Base-by-base conservation (phyloP, 1,284 basidiomycete genomes). In the Cystobasidium pallidum region DNA sequence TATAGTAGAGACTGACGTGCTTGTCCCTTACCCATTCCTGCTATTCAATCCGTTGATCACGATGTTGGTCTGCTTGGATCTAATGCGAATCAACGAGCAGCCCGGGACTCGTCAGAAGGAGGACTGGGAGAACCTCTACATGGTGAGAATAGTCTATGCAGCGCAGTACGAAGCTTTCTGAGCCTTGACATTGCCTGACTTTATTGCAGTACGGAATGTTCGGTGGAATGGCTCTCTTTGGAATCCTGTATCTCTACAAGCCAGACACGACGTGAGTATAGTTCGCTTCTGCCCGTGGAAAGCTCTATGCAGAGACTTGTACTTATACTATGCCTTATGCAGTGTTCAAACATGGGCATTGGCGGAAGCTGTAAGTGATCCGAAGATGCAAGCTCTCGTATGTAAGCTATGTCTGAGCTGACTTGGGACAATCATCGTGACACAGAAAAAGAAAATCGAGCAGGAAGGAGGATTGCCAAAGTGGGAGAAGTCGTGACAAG, bases 201-300 rank as follows among this genome's bases (percentile, higher is more conserved):
- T 30, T 3, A 3, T 13, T 45, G 85, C 77, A 84, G 91, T 67
- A 55, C 64, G 92, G 93, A 34, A 92, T 97, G 88, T 93, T 91
- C 79, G 94, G 94, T 54, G 86, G 88, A 15, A 90, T 97, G 86
- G 87, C 84, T 6, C 84, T 93, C 73, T 91, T 88, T 36, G 83
- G 85, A 8, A 86, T 95, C 55, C 82, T 92, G 78, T 82, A 92
- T 57, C 91, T 92, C 82, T 97, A 94, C 86, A 96, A 96, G 84
- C 94, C 95, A 6, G 93, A 97, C 81, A 94, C 91, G 21, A 94
- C 52, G 62, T 64, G 28, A 51, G 62, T 36, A 39, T n/a, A 49
- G 43, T 19, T 30, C n/a, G 19, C 10, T 39, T 32, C 30, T 30
- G 55, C 70, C n/a, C n/a, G n/a, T n/a, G n/a, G n/a, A n/a, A n/a